Evolutionary conservation across 805 yeast genomes (phyloP).

Genomic region (Phaffomyces antillensis): DNA sequence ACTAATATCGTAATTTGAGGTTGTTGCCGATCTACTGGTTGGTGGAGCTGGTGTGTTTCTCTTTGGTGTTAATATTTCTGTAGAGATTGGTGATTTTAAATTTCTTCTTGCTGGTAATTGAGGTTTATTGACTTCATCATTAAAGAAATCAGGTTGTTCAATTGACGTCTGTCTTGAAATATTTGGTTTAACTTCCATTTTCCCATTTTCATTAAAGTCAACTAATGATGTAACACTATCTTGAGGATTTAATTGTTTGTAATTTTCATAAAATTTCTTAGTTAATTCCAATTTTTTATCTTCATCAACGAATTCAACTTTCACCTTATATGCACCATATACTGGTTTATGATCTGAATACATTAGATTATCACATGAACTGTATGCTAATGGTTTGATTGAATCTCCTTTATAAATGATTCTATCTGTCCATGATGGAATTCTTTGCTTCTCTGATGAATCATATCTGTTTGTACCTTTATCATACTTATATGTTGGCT

Average conservation of each 20-base stretch:
- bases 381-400: slow-evolving; percentile 60
- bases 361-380: slow-evolving; percentile 48
- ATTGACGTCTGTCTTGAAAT: not conserved
- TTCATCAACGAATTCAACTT: slow-evolving; percentile 65
- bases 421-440: slow-evolving; percentile 97
- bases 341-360: slow-evolving; percentile 94
- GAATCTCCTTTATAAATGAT: slow-evolving; percentile 57
- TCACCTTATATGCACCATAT: slow-evolving; percentile 65
- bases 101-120: slow-evolving; percentile 13
- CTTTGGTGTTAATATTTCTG: slow-evolving; percentile 15
- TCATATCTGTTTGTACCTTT: slow-evolving; percentile 66
- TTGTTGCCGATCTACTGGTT: slow-evolving; percentile 3
- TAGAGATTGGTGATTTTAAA: slow-evolving; percentile 4
- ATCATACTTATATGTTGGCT: slow-evolving; percentile 91
- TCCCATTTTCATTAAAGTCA: slow-evolving; percentile 7
- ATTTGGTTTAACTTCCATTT: not conserved
- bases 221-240: slow-evolving; percentile 21
- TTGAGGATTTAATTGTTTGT: slow-evolving; percentile 33
- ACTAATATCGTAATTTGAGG: not conserved
- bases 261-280: slow-evolving; percentile 51
- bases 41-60: slow-evolving; percentile 9
- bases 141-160: slow-evolving; percentile 16
- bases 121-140: slow-evolving; percentile 16
- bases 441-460: slow-evolving; percentile 83
- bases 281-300: slow-evolving; percentile 46